phyloP scores from a whole-genome alignment of 352 stramenopile genomes.

The Globisporangium alternatum region DNA sequence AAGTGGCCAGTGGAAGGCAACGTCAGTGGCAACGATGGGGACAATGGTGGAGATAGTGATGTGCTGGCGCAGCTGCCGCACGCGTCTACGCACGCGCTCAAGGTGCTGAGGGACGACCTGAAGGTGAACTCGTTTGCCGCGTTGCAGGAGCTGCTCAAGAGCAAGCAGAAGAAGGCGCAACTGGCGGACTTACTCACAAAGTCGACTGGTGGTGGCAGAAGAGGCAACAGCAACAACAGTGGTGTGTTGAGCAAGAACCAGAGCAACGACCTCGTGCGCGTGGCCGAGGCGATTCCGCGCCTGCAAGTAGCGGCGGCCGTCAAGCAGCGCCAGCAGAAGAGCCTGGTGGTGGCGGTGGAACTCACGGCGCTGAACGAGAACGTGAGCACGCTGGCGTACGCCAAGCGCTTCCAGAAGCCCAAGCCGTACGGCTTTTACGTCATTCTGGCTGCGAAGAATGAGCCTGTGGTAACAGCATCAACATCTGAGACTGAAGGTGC shows the following conservation, averaged over 20 bases:
- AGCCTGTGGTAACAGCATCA: background rate
- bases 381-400: constrained; percentile 28
- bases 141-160: constrained; percentile 31
- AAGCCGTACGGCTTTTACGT: constrained; percentile 76
- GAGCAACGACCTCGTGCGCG: constrained; percentile 42
- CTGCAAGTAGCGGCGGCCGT: constrained; percentile 28
- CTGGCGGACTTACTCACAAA: constrained; percentile 35
- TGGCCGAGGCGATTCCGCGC: constrained; percentile 40
- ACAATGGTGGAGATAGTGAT: background rate
- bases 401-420: constrained; percentile 51
- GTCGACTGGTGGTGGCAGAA: constrained; percentile 13
- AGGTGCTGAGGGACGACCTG: constrained; percentile 27
- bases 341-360: constrained; percentile 29
- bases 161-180: constrained; percentile 29
- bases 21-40: background rate
- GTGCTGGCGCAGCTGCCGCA: constrained; percentile 51
- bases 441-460: constrained; percentile 31
- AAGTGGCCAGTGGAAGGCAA: constrained; percentile 36
- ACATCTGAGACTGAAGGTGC: background rate
- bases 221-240: constrained; percentile 13
- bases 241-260: constrained; percentile 27
- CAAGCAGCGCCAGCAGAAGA: constrained; percentile 24
- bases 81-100: constrained; percentile 27
- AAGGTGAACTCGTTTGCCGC: constrained; percentile 28
- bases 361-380: constrained; percentile 35